phyloP scores from a whole-genome alignment of 257 asterid species.

The Nicotiana otophora region DNA sequence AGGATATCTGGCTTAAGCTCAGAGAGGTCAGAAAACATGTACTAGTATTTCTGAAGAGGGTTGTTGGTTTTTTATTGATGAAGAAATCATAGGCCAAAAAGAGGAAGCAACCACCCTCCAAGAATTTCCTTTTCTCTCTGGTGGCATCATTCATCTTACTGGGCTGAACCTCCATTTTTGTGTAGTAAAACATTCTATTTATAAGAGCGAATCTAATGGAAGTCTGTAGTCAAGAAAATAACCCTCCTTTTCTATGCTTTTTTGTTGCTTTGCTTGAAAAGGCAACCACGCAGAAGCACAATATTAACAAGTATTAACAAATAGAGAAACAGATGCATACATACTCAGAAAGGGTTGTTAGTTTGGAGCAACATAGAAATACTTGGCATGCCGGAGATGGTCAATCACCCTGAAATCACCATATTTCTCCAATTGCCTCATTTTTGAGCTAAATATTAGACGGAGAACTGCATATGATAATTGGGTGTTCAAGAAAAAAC shows the following conservation, averaged over 20 bases:
- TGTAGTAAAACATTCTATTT: background rate
- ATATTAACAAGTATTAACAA: background rate
- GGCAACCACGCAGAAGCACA: background rate
- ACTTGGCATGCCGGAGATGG: background rate
- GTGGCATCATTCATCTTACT: background rate
- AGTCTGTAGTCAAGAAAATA: background rate
- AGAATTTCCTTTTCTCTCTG: background rate
- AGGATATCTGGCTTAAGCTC: background rate
- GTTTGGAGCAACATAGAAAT: background rate
- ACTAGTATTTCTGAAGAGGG: background rate
- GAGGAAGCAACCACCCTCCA: constrained; percentile 2
- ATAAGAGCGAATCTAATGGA: background rate
- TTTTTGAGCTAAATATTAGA: background rate
- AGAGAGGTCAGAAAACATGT: background rate
- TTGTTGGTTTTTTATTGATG: background rate
- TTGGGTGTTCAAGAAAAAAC: too few relatives aligned
- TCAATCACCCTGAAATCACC: background rate
- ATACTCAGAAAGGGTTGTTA: background rate
- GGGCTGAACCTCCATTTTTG: background rate
- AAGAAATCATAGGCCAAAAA: background rate
- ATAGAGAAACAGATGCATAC: background rate
- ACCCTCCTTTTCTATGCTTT: background rate
- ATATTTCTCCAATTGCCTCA: background rate
- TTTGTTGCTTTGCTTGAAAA: background rate
- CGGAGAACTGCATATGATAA: background rate